Conservation (phyloP, 768 basidiomycete genomes). For the Boletus sensibilis region DNA sequence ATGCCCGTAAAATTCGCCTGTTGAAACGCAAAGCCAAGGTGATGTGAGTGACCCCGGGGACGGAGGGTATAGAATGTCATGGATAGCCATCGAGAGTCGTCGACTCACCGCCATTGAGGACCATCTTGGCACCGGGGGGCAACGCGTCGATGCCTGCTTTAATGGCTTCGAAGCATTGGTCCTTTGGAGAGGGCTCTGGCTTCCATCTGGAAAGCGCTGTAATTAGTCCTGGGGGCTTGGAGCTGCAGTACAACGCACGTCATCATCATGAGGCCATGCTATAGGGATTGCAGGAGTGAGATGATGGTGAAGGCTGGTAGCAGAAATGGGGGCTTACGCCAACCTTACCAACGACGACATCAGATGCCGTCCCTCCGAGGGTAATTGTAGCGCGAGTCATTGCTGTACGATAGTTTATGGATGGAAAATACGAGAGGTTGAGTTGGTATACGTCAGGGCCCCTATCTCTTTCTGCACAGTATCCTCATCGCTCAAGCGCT, state of each 20-base stretch:
- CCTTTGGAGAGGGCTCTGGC: slow-evolving; percentile 48
- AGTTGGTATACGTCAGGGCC: background rate
- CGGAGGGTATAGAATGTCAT: background rate
- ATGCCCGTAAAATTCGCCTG: slow-evolving; percentile 59
- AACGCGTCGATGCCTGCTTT: slow-evolving; percentile 48
- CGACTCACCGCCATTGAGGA: slow-evolving; percentile 49
- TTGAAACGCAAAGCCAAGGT: background rate
- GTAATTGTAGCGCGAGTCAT: slow-evolving; percentile 35
- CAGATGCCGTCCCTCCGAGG: slow-evolving; percentile 40
- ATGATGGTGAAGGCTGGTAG: background rate
- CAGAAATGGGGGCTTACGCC: slow-evolving; percentile 28
- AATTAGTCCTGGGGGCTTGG: background rate
- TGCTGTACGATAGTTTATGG: no score
- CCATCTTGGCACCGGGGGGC: slow-evolving; percentile 44
- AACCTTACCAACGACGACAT: slow-evolving; percentile 37
- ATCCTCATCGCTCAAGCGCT: background rate
- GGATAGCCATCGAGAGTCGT: background rate
- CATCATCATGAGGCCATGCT: slow-evolving; percentile 58
- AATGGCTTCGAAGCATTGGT: slow-evolving; percentile 61
- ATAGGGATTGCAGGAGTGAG: background rate
- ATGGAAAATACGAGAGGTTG: background rate
- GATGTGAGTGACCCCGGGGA: background rate
- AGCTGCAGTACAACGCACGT: slow-evolving; percentile 36
- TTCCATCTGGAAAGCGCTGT: slow-evolving; percentile 37
- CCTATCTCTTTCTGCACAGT: background rate